Evolutionary conservation across 768 basidiomycete species (phyloP).

Genomic region (Lactifluus hygrophoroides): DNA sequence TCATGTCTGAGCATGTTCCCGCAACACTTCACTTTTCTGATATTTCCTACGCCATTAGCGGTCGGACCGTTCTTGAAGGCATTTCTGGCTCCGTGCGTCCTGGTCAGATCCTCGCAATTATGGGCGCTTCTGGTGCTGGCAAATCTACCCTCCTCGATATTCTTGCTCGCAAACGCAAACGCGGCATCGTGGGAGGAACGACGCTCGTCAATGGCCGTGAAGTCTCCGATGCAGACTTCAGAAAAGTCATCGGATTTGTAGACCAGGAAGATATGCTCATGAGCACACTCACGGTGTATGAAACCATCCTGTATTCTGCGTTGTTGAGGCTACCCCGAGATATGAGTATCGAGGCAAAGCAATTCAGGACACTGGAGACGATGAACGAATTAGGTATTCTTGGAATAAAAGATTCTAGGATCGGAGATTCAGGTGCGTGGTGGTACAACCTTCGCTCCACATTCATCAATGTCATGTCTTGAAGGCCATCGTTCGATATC

Average conservation of each 20-base stretch:
- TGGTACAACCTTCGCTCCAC: background rate
- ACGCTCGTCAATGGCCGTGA: conserved; percentile 82
- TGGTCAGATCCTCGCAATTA: conserved; percentile 89
- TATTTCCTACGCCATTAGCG: conserved; percentile 68
- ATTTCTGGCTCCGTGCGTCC: conserved; percentile 81
- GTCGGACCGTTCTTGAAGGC: conserved; percentile 61
- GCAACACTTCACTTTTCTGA: conserved; percentile 87
- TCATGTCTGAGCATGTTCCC: conserved; percentile 93
- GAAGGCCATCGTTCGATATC: conserved; percentile 86
- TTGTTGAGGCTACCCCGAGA: conserved; percentile 83
- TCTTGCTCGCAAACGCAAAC: conserved; percentile 82
- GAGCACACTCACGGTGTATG: conserved; percentile 95
- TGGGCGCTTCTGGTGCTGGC: conserved; percentile 95
- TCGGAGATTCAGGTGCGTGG: conserved; percentile 76
- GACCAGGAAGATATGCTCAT: conserved; percentile 98
- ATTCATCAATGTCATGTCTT: background rate
- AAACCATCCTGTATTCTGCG: conserved; percentile 93
- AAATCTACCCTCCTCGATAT: conserved; percentile 97
- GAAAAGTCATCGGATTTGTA: conserved; percentile 85
- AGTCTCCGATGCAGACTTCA: conserved; percentile 67
- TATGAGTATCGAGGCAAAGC: conserved; percentile 95
- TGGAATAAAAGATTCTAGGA: conserved; percentile 80
- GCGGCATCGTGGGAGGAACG: conserved; percentile 63
- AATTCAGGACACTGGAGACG: conserved; percentile 88
- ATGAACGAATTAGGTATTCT: conserved; percentile 93